Evolutionary conservation across 2,329 filamentous ascomycete genomes (phyloP).

Genomic region (Teratosphaeria destructans): DNA sequence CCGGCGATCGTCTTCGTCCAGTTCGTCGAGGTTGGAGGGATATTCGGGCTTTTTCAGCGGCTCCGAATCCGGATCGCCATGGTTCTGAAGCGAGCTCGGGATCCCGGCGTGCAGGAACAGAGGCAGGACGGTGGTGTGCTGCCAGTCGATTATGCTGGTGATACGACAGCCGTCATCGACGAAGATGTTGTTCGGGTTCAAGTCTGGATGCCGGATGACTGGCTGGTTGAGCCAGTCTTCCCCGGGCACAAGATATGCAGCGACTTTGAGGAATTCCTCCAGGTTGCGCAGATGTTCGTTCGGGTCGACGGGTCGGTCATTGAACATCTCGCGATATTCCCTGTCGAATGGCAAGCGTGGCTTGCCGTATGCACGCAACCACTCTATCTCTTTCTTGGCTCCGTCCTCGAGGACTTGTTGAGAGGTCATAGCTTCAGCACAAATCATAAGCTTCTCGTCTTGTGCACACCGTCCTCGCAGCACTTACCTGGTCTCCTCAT

Average conservation of each 20-base stretch:
- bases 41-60: conserved; percentile 8
- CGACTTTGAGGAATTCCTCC: conserved; percentile 20
- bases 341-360: conserved; percentile 23
- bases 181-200: conserved; percentile 27
- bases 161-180: conserved; percentile 25
- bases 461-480: neutral
- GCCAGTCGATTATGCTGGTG: conserved; percentile 12
- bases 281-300: conserved; percentile 18
- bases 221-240: conserved; percentile 10
- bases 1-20: conserved; percentile 9
- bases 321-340: conserved; percentile 21
- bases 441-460: neutral
- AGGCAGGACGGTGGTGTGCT: conserved; percentile 6
- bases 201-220: conserved; percentile 26
- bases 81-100: conserved; percentile 32
- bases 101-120: conserved; percentile 9
- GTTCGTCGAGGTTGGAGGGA: conserved; percentile 8
- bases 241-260: conserved; percentile 9
- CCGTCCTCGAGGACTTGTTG: conserved; percentile 16
- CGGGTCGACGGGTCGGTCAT: conserved; percentile 10
- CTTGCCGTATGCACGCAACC: conserved; percentile 18
- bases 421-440: conserved; percentile 6
- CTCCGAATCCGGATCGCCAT: conserved; percentile 21
- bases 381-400: conserved; percentile 23
- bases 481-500: conserved; percentile 24